Evolutionary conservation across 768 basidiomycete genomes (phyloP), one percentile per base, ranked within the genome.

Genomic region (Lentinula guzmanii): DNA sequence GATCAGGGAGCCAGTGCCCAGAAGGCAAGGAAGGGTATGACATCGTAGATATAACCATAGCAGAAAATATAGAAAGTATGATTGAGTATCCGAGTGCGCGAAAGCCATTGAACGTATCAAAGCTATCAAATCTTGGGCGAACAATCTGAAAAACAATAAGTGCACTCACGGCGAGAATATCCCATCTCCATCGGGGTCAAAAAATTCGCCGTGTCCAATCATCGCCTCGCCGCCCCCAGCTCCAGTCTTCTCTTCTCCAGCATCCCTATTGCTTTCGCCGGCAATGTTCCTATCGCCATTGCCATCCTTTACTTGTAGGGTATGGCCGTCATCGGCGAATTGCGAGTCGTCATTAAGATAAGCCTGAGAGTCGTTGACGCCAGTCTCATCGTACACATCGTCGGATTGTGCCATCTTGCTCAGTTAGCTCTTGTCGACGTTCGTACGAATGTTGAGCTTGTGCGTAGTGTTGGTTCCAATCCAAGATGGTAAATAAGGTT

Each of bases 151-250:
- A 52, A 41, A 21, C 15, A 50, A 34, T 11, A 52, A 15, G 35
- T 3, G 28, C 9, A 58, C 46, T 41, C 11, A 33, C 31, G 62
- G 62, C 57, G 58, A 63, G n/a, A 63, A 37, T 16, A 63, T 13
- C 10, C 62, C 62, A 46, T 63, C 62, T 5, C 52, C 51, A 43
- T 63, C 62, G 5, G 39, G 18, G 48, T 63, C 62, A 31, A 57
- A 63, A 37, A 59, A 63, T 24, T 42, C 57, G 58, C 58, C 55
- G 31, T 63, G 62, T 5, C 39, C 46, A 45, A 58, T 51, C 9
- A 63, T 48, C 5, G 41, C 41, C 13, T 57, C 37, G 3, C 28
- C 28, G 28, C 28, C 28, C 28, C 28, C 28, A 28, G 28, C 28
- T 28, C 28, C 28, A 28, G 28, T 28, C 28, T 28, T 28, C 28